phyloP scores from a whole-genome alignment of 2,329 filamentous ascomycete species.

The Trichoderma lentiforme region DNA sequence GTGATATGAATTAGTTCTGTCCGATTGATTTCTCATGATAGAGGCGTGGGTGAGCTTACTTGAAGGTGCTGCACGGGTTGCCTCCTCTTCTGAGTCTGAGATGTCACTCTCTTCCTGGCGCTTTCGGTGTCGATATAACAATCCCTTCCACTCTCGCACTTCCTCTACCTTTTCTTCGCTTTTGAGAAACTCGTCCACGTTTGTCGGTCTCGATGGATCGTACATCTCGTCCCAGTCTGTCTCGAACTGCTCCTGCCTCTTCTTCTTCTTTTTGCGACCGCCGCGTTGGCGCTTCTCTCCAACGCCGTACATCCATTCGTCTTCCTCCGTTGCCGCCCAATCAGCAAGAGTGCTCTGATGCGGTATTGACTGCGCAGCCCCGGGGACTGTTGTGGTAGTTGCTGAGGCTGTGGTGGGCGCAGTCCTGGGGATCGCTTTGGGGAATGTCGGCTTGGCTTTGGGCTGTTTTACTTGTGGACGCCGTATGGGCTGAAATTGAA shows the following conservation, averaged over 20 bases:
- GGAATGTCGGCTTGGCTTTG: slow-evolving; percentile 59
- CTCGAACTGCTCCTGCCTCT: slow-evolving; percentile 55
- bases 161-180: slow-evolving; percentile 82
- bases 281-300: slow-evolving; percentile 69
- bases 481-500: slow-evolving; percentile 85
- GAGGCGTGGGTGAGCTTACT: slow-evolving; percentile 31
- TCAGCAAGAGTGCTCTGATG: slow-evolving; percentile 72
- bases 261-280: slow-evolving; percentile 74
- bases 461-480: slow-evolving; percentile 62
- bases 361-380: slow-evolving; percentile 38
- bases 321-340: slow-evolving; percentile 74
- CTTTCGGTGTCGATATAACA: slow-evolving; percentile 68
- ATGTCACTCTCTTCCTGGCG: slow-evolving; percentile 40
- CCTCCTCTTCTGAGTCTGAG: slow-evolving; percentile 40
- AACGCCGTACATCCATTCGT: slow-evolving; percentile 69
- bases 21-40: not conserved
- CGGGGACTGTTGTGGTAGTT: slow-evolving; percentile 31
- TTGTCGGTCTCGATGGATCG: slow-evolving; percentile 77
- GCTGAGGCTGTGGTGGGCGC: slow-evolving; percentile 33
- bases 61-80: slow-evolving; percentile 26
- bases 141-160: slow-evolving; percentile 78
- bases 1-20: not conserved
- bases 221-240: slow-evolving; percentile 93
- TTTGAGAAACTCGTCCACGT: slow-evolving; percentile 76
- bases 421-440: slow-evolving; percentile 39